Evolutionary conservation across 257 asterid genomes (phyloP), one percentile per base, ranked within the genome.

Genomic region (Scutellaria galericulata): DNA sequence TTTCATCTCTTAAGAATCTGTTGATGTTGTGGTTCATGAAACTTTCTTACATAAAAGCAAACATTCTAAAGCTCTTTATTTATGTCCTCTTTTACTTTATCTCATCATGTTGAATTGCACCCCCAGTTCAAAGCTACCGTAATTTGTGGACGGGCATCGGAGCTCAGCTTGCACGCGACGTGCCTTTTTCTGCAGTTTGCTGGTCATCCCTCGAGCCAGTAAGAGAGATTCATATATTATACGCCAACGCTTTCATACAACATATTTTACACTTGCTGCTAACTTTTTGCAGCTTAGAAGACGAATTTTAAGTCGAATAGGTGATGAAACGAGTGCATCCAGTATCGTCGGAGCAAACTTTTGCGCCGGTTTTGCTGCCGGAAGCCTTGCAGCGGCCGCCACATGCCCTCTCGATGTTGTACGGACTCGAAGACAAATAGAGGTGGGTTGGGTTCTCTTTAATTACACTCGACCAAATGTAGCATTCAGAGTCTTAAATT

Each of bases 171-270:
- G 92, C 90, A 13, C 98, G 96, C 8, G 98, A 92, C 77, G 98
- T 92, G 61, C 98, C 98, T 31, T 90, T 89, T 82, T 90, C 98
- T 75, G 98, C 98, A 15, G 84, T 92, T 68, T 90, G 98, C 78
- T 92, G 98, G 98, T 79, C 96, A 68, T 70, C 92, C 66, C 90
- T 92, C 48, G 98, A 92, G 82, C 96, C 96, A 52, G 98, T 90
- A 79, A 79, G 87, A 35, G 15, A 57, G 70, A 45, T 59, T 48
- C 53, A 11, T 74, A 1, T 7, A 13, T 9, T 37, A 51, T 45
- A 31, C 37, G 44, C 41, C 13, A 15, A 2, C 71, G 39, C 27
- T 67, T 12, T 50, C 24, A 10, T 39, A 9, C 12, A 2, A 18
- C 4, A 53, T 68, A 54, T 20, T 60, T 72, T 12, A 64, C 47